phyloP scores from a whole-genome alignment of 176 grass and related monocot genomes.

The Ensete ventricosum region DNA sequence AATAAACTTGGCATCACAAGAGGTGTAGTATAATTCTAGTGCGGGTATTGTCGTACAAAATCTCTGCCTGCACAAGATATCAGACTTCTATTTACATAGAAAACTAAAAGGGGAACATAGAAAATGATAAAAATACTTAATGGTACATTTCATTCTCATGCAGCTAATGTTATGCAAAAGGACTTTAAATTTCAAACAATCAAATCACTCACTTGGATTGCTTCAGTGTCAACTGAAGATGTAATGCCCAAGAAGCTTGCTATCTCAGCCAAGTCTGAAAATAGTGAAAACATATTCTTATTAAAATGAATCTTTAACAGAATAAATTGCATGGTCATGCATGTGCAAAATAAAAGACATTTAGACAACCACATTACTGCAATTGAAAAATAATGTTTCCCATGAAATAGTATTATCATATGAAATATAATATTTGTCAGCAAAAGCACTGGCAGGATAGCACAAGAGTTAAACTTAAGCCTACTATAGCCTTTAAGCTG shows the following conservation, averaged over 20 bases:
- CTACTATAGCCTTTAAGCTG: too few relatives aligned
- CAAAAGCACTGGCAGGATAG: background rate
- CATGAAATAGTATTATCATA: background rate
- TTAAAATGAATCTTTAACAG: background rate
- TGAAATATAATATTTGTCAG: background rate
- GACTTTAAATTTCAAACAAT: background rate
- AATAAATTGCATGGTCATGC: too few relatives aligned
- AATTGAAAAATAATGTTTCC: background rate
- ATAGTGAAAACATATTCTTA: background rate
- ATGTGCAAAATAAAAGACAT: background rate
- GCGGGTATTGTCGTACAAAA: too few relatives aligned
- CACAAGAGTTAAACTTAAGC: background rate
- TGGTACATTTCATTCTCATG: background rate
- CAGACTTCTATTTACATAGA: too few relatives aligned
- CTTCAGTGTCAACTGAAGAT: slow-evolving; percentile 72
- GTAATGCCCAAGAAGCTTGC: slow-evolving; percentile 91
- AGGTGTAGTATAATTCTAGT: background rate
- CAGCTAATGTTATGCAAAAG: background rate
- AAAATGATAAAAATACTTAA: too few relatives aligned
- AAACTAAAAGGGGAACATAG: too few relatives aligned
- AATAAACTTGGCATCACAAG: too few relatives aligned
- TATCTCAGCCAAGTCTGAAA: slow-evolving; percentile 83
- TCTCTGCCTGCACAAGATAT: too few relatives aligned
- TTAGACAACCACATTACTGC: background rate
- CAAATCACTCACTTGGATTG: slow-evolving; percentile 58